Percentiles rank a stretch among this genome's conserved stretches.
phyloP scores from a whole-genome alignment of 2,329 filamentous ascomycete species.

The Claviceps africana region DNA sequence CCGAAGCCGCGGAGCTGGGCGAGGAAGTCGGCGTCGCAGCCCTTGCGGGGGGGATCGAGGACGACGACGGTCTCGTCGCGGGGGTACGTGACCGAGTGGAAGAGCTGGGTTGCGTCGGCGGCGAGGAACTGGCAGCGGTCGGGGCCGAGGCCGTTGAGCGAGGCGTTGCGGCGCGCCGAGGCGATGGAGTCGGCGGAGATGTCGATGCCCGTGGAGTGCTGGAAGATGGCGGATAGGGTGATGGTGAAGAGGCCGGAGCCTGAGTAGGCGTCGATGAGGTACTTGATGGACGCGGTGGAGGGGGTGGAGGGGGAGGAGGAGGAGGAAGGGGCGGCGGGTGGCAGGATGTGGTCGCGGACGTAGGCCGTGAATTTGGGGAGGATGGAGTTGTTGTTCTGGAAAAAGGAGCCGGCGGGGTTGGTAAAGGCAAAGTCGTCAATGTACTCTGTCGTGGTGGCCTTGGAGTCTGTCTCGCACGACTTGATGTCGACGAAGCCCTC shows the following conservation, averaged over 20 bases:
- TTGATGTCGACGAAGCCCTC: slow-evolving; percentile 60
- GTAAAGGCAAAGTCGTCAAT: slow-evolving; percentile 73
- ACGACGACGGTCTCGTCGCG: slow-evolving; percentile 81
- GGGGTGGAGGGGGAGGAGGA: slow-evolving; percentile 22
- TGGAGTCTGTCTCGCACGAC: slow-evolving; percentile 76
- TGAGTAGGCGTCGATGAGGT: slow-evolving; percentile 95
- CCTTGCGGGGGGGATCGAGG: slow-evolving; percentile 91
- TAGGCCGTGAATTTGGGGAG: slow-evolving; percentile 75
- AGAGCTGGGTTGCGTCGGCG: slow-evolving; percentile 73
- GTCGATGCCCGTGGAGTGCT: slow-evolving; percentile 79
- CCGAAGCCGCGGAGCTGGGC: slow-evolving; percentile 64
- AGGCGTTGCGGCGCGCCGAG: slow-evolving; percentile 66
- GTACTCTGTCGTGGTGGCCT: slow-evolving; percentile 74
- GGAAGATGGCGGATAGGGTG: slow-evolving; percentile 73
- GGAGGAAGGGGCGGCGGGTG: slow-evolving; percentile 37
- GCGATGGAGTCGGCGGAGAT: slow-evolving; percentile 66
- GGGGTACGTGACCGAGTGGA: slow-evolving; percentile 59
- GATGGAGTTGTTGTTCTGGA: slow-evolving; percentile 99
- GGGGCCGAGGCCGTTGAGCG: slow-evolving; percentile 53
- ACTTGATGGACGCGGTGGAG: slow-evolving; percentile 49
- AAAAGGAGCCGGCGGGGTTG: slow-evolving; percentile 88
- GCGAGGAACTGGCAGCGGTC: slow-evolving; percentile 72
- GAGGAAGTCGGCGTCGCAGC: slow-evolving; percentile 77
- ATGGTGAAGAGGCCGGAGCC: slow-evolving; percentile 96
- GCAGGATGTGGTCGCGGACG: slow-evolving; percentile 53